Conservation (phyloP, 768 basidiomycete genomes). For the Leccinum truebloodii region DNA sequence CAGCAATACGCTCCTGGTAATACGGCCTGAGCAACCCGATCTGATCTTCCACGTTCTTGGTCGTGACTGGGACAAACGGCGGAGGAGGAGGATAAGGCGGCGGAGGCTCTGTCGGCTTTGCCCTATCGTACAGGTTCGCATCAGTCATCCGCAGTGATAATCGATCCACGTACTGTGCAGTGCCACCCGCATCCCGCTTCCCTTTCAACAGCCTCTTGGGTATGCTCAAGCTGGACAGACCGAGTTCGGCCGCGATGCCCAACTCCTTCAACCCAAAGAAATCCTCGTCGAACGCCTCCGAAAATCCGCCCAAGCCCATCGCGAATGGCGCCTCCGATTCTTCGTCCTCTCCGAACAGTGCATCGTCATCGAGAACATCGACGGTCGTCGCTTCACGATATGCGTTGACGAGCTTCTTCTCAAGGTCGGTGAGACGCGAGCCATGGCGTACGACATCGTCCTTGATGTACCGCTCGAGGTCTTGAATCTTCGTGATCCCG, state of each 20-base stretch:
- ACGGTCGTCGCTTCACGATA: slow-evolving; percentile 68
- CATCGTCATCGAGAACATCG: slow-evolving; percentile 52
- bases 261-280: slow-evolving; percentile 87
- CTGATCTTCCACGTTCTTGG: slow-evolving; percentile 67
- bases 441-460: slow-evolving; percentile 90
- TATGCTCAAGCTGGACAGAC: slow-evolving; percentile 72
- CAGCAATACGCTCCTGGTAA: slow-evolving; percentile 60
- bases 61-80: slow-evolving; percentile 71
- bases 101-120: slow-evolving; percentile 71
- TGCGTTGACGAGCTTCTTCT: slow-evolving; percentile 82
- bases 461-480: slow-evolving; percentile 83
- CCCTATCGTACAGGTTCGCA: slow-evolving; percentile 35
- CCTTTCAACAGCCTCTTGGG: slow-evolving; percentile 77
- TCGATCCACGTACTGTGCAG: slow-evolving; percentile 48
- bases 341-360: slow-evolving; percentile 55
- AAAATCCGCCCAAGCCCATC: slow-evolving; percentile 77
- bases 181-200: slow-evolving; percentile 45
- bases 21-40: slow-evolving; percentile 83
- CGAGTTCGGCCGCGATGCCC: slow-evolving; percentile 86
- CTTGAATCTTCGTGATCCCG: slow-evolving; percentile 73
- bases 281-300: slow-evolving; percentile 87
- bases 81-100: slow-evolving; percentile 86
- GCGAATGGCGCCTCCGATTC: slow-evolving; percentile 67
- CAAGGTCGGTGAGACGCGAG: slow-evolving; percentile 69
- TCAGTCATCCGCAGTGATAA: slow-evolving; percentile 5